phyloP scores from a whole-genome alignment of 148 eudicot genomes.

The Vaccinium vitisidaea region DNA sequence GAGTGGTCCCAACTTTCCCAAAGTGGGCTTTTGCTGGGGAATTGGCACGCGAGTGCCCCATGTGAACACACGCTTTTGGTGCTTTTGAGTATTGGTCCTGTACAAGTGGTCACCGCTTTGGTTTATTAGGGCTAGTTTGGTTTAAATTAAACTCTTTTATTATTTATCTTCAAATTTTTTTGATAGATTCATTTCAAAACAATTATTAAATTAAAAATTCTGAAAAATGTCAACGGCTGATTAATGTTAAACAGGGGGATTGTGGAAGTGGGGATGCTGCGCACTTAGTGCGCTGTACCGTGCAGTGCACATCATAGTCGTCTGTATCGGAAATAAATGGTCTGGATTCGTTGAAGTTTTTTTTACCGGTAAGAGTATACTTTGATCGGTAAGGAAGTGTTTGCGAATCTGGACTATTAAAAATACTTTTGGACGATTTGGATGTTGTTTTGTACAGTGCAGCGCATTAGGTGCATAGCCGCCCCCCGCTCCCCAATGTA shows the following conservation, averaged over 20 bases:
- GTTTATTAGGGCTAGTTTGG: background rate
- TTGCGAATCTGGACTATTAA: too few relatives aligned
- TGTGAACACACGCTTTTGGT: background rate
- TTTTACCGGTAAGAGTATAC: too few relatives aligned
- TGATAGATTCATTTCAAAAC: background rate
- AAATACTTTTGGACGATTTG: too few relatives aligned
- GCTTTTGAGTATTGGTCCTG: background rate
- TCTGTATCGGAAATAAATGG: too few relatives aligned
- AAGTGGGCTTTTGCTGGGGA: background rate
- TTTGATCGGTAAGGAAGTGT: too few relatives aligned
- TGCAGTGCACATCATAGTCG: too few relatives aligned
- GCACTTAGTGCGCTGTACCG: too few relatives aligned
- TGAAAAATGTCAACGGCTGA: background rate
- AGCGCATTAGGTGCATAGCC: too few relatives aligned
- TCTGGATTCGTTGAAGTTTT: too few relatives aligned
- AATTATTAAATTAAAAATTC: background rate
- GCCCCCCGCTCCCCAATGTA: too few relatives aligned
- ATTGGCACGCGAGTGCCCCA: background rate
- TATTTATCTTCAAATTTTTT: background rate
- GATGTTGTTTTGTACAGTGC: too few relatives aligned
- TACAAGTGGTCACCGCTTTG: background rate
- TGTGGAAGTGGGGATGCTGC: too few relatives aligned
- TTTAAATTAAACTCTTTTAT: background rate
- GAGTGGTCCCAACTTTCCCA: background rate
- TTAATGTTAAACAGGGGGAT: background rate